A percentile compares a stretch with the other conserved stretches of the same genome.
Evolutionary conservation across 2,329 filamentous ascomycete species (phyloP).

Genomic region (Acephala macrosclerotiorum): DNA sequence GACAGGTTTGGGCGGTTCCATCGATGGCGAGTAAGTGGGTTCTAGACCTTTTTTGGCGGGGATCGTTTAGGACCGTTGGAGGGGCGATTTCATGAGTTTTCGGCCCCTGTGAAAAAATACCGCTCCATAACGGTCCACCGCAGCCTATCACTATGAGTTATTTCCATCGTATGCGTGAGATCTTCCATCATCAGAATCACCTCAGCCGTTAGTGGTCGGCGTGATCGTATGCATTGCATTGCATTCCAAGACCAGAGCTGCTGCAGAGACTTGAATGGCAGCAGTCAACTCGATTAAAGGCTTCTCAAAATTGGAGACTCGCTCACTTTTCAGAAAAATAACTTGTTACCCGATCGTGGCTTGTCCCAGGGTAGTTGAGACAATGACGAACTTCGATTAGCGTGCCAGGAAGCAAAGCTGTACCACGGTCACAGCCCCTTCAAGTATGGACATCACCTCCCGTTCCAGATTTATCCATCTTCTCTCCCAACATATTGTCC

Average conservation of each 20-base stretch:
- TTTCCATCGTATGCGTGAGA: constrained; percentile 2
- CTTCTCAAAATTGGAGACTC: constrained; percentile 10
- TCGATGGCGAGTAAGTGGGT: constrained; percentile 3
- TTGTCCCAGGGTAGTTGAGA: not conserved
- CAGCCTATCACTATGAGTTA: not conserved
- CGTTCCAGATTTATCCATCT: not conserved
- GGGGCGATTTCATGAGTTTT: constrained; percentile 7
- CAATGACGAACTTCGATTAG: constrained; percentile 12
- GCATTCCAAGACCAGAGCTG: not conserved
- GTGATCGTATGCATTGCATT: constrained; percentile 24
- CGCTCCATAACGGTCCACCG: not conserved
- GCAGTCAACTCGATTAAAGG: not conserved
- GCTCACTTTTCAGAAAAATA: not conserved
- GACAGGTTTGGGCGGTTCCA: not conserved
- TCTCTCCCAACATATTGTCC: constrained; percentile 11
- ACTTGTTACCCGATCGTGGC: constrained; percentile 7
- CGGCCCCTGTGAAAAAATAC: constrained; percentile 9
- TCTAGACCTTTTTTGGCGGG: constrained; percentile 14
- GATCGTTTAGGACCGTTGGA: not conserved
- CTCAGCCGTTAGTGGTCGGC: constrained; percentile 12
- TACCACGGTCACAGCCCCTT: not conserved
- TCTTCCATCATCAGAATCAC: constrained; percentile 12
- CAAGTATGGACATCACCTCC: not conserved
- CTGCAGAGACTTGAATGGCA: constrained; percentile 9
- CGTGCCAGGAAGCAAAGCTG: not conserved